A percentile compares a stretch with the other conserved stretches of the same genome.
phyloP scores from a whole-genome alignment of 805 yeast genomes.

The Candida insectorum region DNA sequence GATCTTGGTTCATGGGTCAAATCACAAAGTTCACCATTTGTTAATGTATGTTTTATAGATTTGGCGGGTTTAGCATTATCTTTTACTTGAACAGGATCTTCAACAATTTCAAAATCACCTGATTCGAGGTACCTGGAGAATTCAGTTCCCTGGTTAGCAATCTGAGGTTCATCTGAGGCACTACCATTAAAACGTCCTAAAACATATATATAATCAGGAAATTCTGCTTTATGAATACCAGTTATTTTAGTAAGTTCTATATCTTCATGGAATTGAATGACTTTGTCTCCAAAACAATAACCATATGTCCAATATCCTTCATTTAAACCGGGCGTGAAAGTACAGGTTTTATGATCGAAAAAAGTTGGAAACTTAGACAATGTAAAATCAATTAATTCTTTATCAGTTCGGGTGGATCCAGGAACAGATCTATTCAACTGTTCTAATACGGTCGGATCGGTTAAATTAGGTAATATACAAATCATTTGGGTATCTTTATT shows the following conservation, averaged over 20 bases:
- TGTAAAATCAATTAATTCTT: constrained; percentile 10
- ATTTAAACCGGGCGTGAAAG: constrained; percentile 19
- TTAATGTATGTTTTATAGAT: constrained; percentile 34
- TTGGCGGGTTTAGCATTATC: constrained; percentile 17
- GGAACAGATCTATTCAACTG: constrained; percentile 1
- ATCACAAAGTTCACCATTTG: constrained; percentile 57
- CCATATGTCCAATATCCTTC: constrained; percentile 56
- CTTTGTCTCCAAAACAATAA: constrained; percentile 45
- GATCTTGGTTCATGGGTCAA: constrained; percentile 50
- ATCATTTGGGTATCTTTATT: constrained; percentile 6
- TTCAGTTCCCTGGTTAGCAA: constrained; percentile 21
- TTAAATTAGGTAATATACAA: constrained; percentile 10
- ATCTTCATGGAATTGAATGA: constrained; percentile 48
- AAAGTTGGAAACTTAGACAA: constrained; percentile 7
- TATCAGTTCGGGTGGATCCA: constrained; percentile 2
- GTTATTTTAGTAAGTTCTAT: constrained; percentile 18
- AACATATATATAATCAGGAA: constrained; percentile 31
- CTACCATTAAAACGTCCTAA: constrained; percentile 34
- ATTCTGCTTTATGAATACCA: constrained; percentile 26
- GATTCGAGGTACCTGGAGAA: constrained; percentile 13
- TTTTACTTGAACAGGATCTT: constrained; percentile 15
- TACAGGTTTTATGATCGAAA: constrained; percentile 20
- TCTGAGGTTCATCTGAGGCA: constrained; percentile 6
- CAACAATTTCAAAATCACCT: constrained; percentile 24
- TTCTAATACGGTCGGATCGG: constrained; percentile 1